Evolutionary conservation across 2,329 filamentous ascomycete genomes (phyloP), one percentile per base, ranked within the genome.

Genomic region (Fusarium duplospermum): DNA sequence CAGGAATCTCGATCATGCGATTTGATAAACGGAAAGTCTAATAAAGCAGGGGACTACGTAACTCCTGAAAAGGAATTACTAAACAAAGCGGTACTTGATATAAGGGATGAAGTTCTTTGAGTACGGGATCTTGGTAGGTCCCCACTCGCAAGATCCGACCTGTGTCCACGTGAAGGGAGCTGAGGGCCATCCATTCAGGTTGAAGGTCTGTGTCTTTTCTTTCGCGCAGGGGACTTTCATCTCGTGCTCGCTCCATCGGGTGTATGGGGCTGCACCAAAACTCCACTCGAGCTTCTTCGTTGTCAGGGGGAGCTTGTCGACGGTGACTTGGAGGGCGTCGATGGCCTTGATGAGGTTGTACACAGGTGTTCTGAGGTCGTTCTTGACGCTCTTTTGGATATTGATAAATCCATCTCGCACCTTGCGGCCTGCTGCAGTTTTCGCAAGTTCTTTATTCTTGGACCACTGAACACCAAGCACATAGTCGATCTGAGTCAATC

Each of bases 41-140:
- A 24, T 18, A 58, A 8, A 27, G 7, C 47, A 58, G 11, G 54
- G 33, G 33, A 8, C 20, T 57, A 35, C 31, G 54, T 35, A 22
- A 33, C 13, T 14, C 54, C 6, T 16, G 4, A 22, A 16, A 22
- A 27, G 16, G 7, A 22, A 29, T 47, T 47, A 14, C 22, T 50
- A 60, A 38, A 60, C 31, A 29, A 66, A 72, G 9, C 66, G 52
- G 33, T 61, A 70, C 31, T 54, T 61, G 10, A 70, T 62, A 9
- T 62, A 70, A 4, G 71, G 71, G 50, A 72, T 70, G 16, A 62
- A 61, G 24, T 68, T 40, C 6, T 71, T 70, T 22, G 67, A 47
- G 8, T 72, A 64, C 1, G 60, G 31, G 18, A 71, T 35, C 36
- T 65, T 67, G 10, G 57, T 45, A 10, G 65, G 70, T 0, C 62